phyloP scores from a whole-genome alignment of 2,329 filamentous ascomycete species.

The Cephalotrichum gorgonifer region DNA sequence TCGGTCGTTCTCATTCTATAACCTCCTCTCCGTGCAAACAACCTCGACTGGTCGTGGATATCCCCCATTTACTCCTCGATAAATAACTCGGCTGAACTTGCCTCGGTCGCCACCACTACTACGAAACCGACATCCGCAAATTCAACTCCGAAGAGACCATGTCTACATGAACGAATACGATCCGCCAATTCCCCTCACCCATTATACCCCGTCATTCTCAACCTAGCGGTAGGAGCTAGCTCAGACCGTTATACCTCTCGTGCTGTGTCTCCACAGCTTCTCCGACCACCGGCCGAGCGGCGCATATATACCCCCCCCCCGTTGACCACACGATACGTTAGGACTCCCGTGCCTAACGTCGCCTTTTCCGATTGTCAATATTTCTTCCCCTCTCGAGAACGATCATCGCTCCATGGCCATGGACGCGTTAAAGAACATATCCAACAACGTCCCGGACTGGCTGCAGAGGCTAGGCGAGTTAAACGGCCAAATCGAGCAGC shows the following conservation, averaged over 20 bases:
- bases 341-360: slow-evolving; percentile 20
- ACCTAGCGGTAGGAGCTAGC: neutral
- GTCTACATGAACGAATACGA: neutral
- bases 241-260: neutral
- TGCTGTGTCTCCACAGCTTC: neutral
- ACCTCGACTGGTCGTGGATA: too few relatives aligned
- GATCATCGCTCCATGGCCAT: slow-evolving; percentile 30
- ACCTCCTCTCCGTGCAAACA: too few relatives aligned
- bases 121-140: neutral
- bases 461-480: slow-evolving; percentile 47
- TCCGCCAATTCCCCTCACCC: neutral
- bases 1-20: too few relatives aligned
- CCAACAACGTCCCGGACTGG: slow-evolving; percentile 50
- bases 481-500: slow-evolving; percentile 48
- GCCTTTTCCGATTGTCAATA: slow-evolving; percentile 7
- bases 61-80: too few relatives aligned
- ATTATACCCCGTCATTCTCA: neutral
- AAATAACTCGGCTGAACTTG: too few relatives aligned
- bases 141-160: neutral
- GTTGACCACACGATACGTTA: too few relatives aligned
- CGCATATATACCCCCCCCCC: too few relatives aligned
- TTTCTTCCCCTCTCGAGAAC: slow-evolving; percentile 6
- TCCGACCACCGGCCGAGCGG: neutral
- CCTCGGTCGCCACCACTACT: too few relatives aligned
- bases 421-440: slow-evolving; percentile 46